These are phyloP conservation scores for Diaporthe capsici DNA, from an alignment of 2,329 filamentous ascomycete genomes.

Conservation along the genomic window DNA sequence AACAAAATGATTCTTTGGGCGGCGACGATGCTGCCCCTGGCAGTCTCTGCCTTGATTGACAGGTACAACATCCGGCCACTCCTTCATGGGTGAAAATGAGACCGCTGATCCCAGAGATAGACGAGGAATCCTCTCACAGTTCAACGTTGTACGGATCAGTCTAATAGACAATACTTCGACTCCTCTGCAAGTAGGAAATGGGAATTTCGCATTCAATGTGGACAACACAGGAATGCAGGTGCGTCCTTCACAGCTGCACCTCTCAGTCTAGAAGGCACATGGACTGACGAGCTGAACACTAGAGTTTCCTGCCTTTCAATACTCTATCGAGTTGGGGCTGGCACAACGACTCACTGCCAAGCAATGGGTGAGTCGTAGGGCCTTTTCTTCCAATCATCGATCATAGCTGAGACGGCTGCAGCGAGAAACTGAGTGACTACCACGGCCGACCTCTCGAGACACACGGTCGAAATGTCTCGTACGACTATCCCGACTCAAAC, in stretches of 20 bases:
- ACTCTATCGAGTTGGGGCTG: constrained; percentile 53
- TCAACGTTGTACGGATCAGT: constrained; percentile 7
- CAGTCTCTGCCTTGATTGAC: constrained; percentile 4
- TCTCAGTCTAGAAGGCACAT: too few species aligned
- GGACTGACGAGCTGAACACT: not conserved
- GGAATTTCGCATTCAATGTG: constrained; percentile 61
- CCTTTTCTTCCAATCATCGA: not conserved
- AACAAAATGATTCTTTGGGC: not conserved
- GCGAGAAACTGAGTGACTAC: constrained; percentile 50
- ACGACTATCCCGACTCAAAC: constrained; percentile 54
- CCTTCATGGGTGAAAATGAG: not conserved
- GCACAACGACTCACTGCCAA: constrained; percentile 57
- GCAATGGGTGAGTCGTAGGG: constrained; percentile 46
- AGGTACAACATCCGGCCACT: not conserved
- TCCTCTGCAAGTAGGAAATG: constrained; percentile 60
- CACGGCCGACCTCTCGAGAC: constrained; percentile 51
- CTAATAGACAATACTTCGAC: constrained; percentile 45
- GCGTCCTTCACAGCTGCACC: not conserved
- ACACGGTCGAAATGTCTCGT: constrained; percentile 55
- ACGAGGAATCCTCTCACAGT: not conserved
- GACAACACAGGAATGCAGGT: constrained; percentile 59
- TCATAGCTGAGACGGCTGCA: constrained; percentile 33
- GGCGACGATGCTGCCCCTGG: constrained; percentile 5
- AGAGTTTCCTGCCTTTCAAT: constrained; percentile 51
- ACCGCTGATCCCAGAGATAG: not conserved